phyloP scores from a whole-genome alignment of 2,329 filamentous ascomycete species.

The Canariomyces notabilis region DNA sequence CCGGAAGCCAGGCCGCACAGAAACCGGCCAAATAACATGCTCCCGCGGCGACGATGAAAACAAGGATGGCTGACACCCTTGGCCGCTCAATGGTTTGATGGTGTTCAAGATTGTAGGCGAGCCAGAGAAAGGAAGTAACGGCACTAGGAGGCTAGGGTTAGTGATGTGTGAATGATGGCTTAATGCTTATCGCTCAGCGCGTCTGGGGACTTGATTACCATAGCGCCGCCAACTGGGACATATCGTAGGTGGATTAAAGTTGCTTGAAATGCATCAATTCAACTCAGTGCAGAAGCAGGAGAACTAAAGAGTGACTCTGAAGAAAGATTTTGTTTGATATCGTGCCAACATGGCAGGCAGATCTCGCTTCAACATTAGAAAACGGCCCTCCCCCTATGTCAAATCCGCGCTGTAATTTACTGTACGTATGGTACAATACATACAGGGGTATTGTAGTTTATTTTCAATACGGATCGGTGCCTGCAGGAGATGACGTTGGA shows the following conservation, averaged over 20 bases:
- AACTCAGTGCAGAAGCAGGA: not conserved
- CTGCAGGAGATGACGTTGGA: too few species aligned
- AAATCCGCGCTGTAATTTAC: too few species aligned
- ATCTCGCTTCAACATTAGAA: too few species aligned
- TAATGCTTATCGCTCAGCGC: too few species aligned
- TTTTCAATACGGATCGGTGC: too few species aligned
- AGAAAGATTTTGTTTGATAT: not conserved
- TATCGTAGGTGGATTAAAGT: slow-evolving; percentile 5
- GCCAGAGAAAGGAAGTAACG: slow-evolving; percentile 44
- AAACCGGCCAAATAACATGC: slow-evolving; percentile 39
- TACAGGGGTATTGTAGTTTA: too few species aligned
- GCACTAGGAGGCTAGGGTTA: slow-evolving; percentile 33
- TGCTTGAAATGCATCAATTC: slow-evolving; percentile 4
- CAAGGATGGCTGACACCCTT: slow-evolving; percentile 42
- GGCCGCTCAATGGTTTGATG: slow-evolving; percentile 47
- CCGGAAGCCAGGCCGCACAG: slow-evolving; percentile 43
- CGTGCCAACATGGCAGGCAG: too few species aligned
- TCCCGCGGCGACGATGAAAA: slow-evolving; percentile 42
- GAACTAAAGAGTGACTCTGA: not conserved
- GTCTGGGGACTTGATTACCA: slow-evolving; percentile 29
- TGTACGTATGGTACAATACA: too few species aligned
- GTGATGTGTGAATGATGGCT: too few species aligned
- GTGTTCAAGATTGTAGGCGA: slow-evolving; percentile 41
- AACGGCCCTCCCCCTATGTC: too few species aligned
- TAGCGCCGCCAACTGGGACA: slow-evolving; percentile 31